phyloP scores from a whole-genome alignment of 2,329 filamentous ascomycete species.

The Amylocarpus encephaloides region DNA sequence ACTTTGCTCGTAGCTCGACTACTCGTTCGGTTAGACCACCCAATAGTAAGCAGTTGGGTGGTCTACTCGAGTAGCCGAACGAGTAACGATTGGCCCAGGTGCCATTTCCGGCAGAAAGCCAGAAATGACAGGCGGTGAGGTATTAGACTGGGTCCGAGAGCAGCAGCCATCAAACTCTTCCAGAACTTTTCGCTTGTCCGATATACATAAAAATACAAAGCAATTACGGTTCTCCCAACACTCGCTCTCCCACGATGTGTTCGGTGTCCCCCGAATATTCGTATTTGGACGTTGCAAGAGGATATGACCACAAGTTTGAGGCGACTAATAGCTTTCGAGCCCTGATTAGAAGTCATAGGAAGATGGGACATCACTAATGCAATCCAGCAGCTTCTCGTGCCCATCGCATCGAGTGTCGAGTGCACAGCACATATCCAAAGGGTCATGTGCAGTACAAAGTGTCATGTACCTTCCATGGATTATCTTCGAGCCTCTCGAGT shows the following conservation, averaged over 20 bases:
- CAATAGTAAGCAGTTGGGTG: too few species aligned
- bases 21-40: too few species aligned
- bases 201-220: slow-evolving; percentile 10
- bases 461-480: background rate
- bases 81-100: too few species aligned
- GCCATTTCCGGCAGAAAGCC: too few species aligned
- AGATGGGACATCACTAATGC: slow-evolving; percentile 21
- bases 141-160: background rate
- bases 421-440: too few species aligned
- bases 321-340: slow-evolving; percentile 30
- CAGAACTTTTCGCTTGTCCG: too few species aligned
- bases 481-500: background rate
- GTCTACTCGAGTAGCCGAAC: too few species aligned
- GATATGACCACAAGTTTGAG: slow-evolving; percentile 33
- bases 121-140: too few species aligned
- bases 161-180: too few species aligned
- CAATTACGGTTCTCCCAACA: slow-evolving; percentile 30
- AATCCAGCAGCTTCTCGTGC: background rate
- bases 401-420: background rate
- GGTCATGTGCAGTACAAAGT: background rate
- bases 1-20: too few species aligned
- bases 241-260: slow-evolving; percentile 25
- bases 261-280: slow-evolving; percentile 24
- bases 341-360: slow-evolving; percentile 33
- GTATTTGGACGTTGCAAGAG: slow-evolving; percentile 30